Conservation (phyloP, 2,329 filamentous ascomycete genomes). For the Alternaria rosae region DNA sequence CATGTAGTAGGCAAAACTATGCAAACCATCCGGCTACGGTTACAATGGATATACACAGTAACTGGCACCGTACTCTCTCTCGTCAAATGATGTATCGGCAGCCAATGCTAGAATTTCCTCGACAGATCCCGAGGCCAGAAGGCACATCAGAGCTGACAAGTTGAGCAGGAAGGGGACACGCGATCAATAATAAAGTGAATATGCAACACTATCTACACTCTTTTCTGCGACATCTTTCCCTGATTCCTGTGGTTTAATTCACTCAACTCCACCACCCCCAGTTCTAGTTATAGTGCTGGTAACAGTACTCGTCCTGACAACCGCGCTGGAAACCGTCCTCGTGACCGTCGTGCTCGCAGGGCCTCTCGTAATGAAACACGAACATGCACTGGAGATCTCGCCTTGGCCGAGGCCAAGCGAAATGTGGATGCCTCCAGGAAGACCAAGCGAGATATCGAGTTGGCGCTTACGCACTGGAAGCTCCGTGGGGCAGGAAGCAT, state of each 20-base stretch:
- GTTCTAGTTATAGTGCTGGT: slow-evolving; percentile 13
- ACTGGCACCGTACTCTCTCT: too few species aligned
- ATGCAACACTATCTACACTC: not conserved
- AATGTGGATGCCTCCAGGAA: slow-evolving; percentile 27
- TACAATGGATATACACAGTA: too few species aligned
- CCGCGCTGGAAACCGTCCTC: slow-evolving; percentile 25
- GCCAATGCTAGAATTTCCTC: slow-evolving; percentile 45
- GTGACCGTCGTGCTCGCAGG: slow-evolving; percentile 37
- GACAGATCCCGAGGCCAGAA: slow-evolving; percentile 31
- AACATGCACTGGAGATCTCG: slow-evolving; percentile 38
- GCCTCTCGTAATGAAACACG: slow-evolving; percentile 39
- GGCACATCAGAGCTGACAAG: slow-evolving; percentile 17
- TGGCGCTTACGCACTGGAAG: slow-evolving; percentile 43
- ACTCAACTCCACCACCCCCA: not conserved
- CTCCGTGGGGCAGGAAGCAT: slow-evolving; percentile 34
- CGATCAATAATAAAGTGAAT: not conserved
- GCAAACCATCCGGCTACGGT: too few species aligned
- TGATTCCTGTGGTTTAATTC: too few species aligned
- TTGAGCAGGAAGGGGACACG: not conserved
- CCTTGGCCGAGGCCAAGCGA: slow-evolving; percentile 31
- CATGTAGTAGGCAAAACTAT: too few species aligned
- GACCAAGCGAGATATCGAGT: slow-evolving; percentile 16
- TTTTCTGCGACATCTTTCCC: not conserved
- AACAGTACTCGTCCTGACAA: slow-evolving; percentile 21
- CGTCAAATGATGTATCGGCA: too few species aligned